phyloP scores from a whole-genome alignment of 495 filamentous ascomycete genomes.

The Aspergillus diversus region DNA sequence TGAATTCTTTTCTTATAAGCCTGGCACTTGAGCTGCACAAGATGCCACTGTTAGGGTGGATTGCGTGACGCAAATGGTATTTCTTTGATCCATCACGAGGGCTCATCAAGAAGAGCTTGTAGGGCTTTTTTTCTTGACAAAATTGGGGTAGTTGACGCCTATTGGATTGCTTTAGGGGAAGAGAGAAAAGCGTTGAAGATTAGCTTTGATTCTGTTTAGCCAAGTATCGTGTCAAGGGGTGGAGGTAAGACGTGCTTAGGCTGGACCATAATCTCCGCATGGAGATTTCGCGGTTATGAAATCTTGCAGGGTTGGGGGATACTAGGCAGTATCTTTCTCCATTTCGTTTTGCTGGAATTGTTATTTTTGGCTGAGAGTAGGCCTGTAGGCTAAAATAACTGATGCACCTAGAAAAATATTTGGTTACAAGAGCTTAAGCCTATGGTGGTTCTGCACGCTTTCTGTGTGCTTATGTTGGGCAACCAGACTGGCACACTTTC shows the following conservation, averaged over 20 bases:
- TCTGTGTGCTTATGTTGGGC: too few species aligned
- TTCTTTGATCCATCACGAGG: slow-evolving; percentile 4
- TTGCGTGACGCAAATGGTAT: slow-evolving; percentile 5
- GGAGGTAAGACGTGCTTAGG: slow-evolving; percentile 21
- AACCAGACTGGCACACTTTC: too few species aligned
- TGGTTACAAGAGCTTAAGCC: too few species aligned
- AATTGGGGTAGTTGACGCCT: not conserved
- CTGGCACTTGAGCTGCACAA: not conserved
- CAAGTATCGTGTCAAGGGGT: slow-evolving; percentile 18
- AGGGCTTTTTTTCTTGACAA: not conserved
- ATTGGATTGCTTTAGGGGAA: not conserved
- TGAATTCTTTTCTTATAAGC: not conserved
- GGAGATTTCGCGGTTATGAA: not conserved
- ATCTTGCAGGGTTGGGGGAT: not conserved
- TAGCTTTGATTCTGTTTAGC: not conserved
- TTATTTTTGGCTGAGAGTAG: too few species aligned
- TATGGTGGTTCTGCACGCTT: too few species aligned
- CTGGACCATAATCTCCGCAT: not conserved
- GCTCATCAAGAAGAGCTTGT: not conserved
- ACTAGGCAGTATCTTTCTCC: too few species aligned
- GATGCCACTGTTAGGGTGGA: slow-evolving; percentile 4
- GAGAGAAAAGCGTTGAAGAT: not conserved
- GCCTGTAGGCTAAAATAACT: too few species aligned
- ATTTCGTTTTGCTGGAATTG: too few species aligned
- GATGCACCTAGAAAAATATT: too few species aligned